Conservation (phyloP, 371 early-diverging fungal genomes). For the Fennellomyces sp. region DNA sequence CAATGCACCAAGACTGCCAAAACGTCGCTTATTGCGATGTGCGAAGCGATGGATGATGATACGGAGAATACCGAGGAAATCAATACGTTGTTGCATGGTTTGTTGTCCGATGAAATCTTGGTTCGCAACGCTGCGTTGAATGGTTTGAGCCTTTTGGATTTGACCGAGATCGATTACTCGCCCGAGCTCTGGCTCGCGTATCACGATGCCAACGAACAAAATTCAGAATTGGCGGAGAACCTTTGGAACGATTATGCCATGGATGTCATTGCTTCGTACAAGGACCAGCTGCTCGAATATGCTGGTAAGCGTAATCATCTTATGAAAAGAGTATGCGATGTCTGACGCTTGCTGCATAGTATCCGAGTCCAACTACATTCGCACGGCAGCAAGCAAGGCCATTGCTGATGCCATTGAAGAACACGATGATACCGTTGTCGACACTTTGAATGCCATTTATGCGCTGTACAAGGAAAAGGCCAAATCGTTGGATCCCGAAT, state of each 20-base stretch:
- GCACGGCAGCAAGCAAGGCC: conserved; percentile 73
- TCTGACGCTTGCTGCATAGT: conserved; percentile 29
- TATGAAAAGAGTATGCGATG: conserved; percentile 5
- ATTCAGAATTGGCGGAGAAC: conserved; percentile 68
- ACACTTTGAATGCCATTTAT: conserved; percentile 57
- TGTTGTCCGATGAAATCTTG: conserved; percentile 72
- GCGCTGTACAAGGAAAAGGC: conserved; percentile 59
- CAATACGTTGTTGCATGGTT: conserved; percentile 70
- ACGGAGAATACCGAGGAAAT: conserved; percentile 56
- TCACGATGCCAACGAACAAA: conserved; percentile 63
- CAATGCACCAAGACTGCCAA: conserved; percentile 65
- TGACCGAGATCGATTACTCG: conserved; percentile 69
- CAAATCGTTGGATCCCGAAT: conserved; percentile 84
- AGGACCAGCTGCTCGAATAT: conserved; percentile 56
- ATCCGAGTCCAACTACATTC: conserved; percentile 64
- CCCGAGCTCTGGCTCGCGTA: conserved; percentile 68
- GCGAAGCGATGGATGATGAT: conserved; percentile 71
- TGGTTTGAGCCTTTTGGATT: conserved; percentile 71
- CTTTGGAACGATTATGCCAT: conserved; percentile 83
- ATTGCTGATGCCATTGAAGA: conserved; percentile 65
- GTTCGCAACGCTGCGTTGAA: conserved; percentile 82
- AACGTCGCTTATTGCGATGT: conserved; percentile 64
- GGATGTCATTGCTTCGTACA: conserved; percentile 59
- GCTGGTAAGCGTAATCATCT: conserved; percentile 23
- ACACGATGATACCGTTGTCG: conserved; percentile 52